These are phyloP conservation scores for Penicillium lagena DNA, from an alignment of 495 filamentous ascomycete species.

Conservation along the genomic window DNA sequence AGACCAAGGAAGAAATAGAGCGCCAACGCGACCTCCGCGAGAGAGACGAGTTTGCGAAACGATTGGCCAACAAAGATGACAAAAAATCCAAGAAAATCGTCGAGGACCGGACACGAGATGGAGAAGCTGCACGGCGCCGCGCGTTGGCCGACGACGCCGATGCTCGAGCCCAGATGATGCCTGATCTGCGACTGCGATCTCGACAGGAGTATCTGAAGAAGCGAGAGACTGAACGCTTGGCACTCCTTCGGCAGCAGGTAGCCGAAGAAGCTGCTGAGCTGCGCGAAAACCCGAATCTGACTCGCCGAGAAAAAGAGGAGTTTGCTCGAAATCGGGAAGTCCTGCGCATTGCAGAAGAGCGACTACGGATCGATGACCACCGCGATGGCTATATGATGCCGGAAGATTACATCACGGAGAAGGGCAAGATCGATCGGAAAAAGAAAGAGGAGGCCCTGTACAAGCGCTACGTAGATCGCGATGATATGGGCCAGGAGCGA, in stretches of 20 bases:
- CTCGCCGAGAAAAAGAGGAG: conserved; percentile 75
- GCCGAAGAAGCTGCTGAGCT: conserved; percentile 81
- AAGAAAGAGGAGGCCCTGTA: conserved; percentile 88
- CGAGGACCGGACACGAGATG: conserved; percentile 57
- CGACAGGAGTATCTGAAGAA: conserved; percentile 93
- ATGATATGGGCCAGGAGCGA: conserved; percentile 81
- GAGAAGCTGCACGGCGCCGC: conserved; percentile 51
- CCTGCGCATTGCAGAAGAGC: conserved; percentile 80
- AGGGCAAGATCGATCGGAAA: conserved; percentile 83
- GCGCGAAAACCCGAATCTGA: conserved; percentile 67
- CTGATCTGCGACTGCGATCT: conserved; percentile 72
- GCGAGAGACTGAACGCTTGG: conserved; percentile 77
- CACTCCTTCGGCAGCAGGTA: conserved; percentile 84
- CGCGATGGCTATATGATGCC: conserved; percentile 92
- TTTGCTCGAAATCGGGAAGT: conserved; percentile 88
- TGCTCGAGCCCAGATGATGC: conserved; percentile 57
- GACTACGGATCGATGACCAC: conserved; percentile 83
- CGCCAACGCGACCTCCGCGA: conserved; percentile 61
- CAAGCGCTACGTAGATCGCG: conserved; percentile 83
- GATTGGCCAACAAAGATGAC: conserved; percentile 63
- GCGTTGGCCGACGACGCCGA: conserved; percentile 59
- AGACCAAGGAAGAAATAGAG: conserved; percentile 48
- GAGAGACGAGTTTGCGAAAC: conserved; percentile 67
- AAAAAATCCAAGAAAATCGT: conserved; percentile 68
- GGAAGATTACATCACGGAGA: conserved; percentile 89